phyloP scores from a whole-genome alignment of 2,329 filamentous ascomycete genomes.

The Ophiobolus disseminans region DNA sequence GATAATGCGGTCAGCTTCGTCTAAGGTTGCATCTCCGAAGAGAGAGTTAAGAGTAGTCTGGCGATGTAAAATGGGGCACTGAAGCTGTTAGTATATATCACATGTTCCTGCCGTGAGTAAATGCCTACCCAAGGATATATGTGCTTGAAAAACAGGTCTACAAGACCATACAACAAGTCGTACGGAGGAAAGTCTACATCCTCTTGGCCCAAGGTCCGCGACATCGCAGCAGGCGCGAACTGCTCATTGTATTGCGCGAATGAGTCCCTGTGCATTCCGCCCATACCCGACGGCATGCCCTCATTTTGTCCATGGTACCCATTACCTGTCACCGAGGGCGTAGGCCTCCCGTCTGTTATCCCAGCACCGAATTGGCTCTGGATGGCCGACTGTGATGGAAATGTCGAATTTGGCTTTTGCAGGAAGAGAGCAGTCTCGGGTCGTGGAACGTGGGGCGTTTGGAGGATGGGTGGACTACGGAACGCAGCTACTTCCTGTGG shows the following conservation, averaged over 20 bases:
- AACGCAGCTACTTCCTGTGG: constrained; percentile 45
- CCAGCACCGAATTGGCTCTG: constrained; percentile 44
- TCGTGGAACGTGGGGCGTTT: constrained; percentile 52
- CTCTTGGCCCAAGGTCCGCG: constrained; percentile 33
- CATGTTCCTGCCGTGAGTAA: no score
- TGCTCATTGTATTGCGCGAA: constrained; percentile 41
- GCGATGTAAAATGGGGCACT: constrained; percentile 89
- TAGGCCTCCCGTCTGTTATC: constrained; percentile 46
- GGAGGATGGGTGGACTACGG: constrained; percentile 45
- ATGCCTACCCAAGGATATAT: constrained; percentile 70
- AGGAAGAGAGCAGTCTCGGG: constrained; percentile 56
- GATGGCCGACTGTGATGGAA: constrained; percentile 42
- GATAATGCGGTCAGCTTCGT: constrained; percentile 82
- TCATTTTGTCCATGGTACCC: constrained; percentile 38
- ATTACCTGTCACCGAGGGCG: constrained; percentile 33
- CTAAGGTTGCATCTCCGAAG: constrained; percentile 73
- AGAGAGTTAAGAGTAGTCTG: constrained; percentile 81
- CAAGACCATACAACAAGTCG: constrained; percentile 65
- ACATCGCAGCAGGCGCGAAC: constrained; percentile 37
- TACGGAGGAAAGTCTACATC: constrained; percentile 64
- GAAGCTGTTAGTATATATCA: no score
- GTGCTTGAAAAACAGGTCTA: constrained; percentile 69
- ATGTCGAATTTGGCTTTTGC: constrained; percentile 50
- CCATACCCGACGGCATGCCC: constrained; percentile 30
- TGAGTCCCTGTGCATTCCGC: constrained; percentile 35